Percentiles rank a stretch among this genome's conserved stretches.
These are phyloP conservation scores for Acanthamoeba lenticulata DNA, from an alignment of 208 protist species.

Conservation along the genomic window DNA sequence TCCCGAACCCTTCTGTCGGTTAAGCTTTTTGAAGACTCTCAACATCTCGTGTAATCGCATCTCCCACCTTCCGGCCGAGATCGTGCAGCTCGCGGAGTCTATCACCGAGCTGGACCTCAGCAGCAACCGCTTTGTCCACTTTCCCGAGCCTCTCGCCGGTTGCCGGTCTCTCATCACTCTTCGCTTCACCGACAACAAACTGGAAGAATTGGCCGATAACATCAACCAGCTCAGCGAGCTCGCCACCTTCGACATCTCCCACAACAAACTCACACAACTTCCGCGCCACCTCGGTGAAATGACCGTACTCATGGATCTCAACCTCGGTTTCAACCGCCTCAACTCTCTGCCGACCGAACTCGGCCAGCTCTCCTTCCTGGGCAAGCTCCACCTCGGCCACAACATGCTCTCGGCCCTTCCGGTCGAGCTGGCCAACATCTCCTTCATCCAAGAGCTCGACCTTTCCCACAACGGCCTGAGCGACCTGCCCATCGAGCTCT, in stretches of 20 bases:
- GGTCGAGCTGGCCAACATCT: conserved; percentile 1
- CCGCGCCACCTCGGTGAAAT: conserved; percentile 44
- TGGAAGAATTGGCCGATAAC: background rate
- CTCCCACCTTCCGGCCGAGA: background rate
- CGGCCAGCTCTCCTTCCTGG: conserved; percentile 59
- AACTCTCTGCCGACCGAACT: conserved; percentile 33
- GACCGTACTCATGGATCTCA: conserved; percentile 68
- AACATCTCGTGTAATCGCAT: conserved; percentile 56
- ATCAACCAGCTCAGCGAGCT: conserved; percentile 49
- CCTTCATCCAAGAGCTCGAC: conserved; percentile 65
- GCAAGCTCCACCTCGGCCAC: conserved; percentile 59
- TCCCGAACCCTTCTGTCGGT: conserved; percentile 16
- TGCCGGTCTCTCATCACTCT: conserved; percentile 44
- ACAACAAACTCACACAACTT: conserved; percentile 31
- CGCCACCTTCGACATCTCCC: conserved; percentile 46
- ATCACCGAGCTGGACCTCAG: conserved; percentile 62
- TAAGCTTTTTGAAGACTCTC: conserved; percentile 39
- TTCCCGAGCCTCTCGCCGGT: conserved; percentile 10
- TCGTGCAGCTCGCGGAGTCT: background rate
- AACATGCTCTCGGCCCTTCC: conserved; percentile 11
- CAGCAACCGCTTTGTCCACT: background rate
- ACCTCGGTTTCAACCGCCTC: conserved; percentile 20
- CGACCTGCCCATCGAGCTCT: conserved; percentile 38
- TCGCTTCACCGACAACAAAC: conserved; percentile 13
- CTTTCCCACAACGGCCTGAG: conserved; percentile 36